Percentiles rank a stretch among this genome's conserved stretches.
Conservation (phyloP, 73 alveolate species). For the Urostyla sp. region DNA sequence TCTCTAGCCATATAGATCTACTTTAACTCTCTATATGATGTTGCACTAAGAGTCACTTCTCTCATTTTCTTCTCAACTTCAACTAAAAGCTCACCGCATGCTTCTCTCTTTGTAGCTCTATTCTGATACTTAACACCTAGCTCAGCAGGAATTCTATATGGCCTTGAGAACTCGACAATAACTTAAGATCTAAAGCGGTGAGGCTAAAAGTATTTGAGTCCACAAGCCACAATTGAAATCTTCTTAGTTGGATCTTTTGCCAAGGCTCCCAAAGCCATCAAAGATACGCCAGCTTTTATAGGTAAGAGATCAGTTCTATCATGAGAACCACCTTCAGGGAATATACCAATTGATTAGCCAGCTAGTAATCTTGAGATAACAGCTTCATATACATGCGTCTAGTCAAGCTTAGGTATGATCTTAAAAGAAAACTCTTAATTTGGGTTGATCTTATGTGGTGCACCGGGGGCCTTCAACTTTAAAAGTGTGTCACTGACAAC, state of each 20-base stretch:
- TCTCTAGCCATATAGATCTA: conserved; percentile 83
- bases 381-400: conserved; percentile 87
- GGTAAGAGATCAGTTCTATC: conserved; percentile 92
- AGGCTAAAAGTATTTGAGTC: conserved; percentile 92
- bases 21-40: conserved; percentile 86
- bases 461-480: conserved; percentile 49
- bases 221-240: conserved; percentile 90
- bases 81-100: conserved; percentile 78
- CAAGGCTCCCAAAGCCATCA: conserved; percentile 97
- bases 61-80: conserved; percentile 89
- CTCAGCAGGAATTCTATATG: conserved; percentile 86
- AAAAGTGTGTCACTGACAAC: conserved; percentile 62
- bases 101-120: conserved; percentile 82
- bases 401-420: conserved; percentile 95
- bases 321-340: conserved; percentile 99
- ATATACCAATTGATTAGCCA: conserved; percentile 93
- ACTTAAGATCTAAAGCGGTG: conserved; percentile 94
- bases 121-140: conserved; percentile 79
- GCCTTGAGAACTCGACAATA: conserved; percentile 92
- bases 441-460: background rate
- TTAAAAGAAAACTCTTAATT: conserved; percentile 68
- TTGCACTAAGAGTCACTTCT: conserved; percentile 89
- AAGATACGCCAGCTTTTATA: conserved; percentile 95
- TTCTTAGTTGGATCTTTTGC: conserved; percentile 79
- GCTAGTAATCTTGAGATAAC: conserved; percentile 82